phyloP scores from a whole-genome alignment of 1,284 basidiomycete species.

The Meira miltonrushii region DNA sequence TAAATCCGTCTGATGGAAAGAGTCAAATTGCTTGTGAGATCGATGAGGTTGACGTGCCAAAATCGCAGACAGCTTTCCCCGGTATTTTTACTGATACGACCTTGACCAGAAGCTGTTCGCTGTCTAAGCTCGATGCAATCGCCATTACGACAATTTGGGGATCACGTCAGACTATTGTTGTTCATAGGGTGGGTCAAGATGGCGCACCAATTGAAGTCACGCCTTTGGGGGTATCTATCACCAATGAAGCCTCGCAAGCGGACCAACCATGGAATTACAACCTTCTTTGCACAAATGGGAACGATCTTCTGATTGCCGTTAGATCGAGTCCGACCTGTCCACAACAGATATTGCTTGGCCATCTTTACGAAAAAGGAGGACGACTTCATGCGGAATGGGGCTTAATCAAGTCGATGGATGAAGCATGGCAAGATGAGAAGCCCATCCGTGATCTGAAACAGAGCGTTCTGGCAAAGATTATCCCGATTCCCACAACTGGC shows the following conservation, averaged over 20 bases:
- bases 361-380: background rate
- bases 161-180: slow-evolving; percentile 3
- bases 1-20: background rate
- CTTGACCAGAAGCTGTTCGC: slow-evolving; percentile 57
- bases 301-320: background rate
- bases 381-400: background rate
- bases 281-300: slow-evolving; percentile 5
- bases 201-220: background rate
- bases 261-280: slow-evolving; percentile 4
- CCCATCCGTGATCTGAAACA: too few relatives aligned
- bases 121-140: slow-evolving; percentile 51
- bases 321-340: background rate
- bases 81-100: slow-evolving; percentile 61
- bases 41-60: background rate
- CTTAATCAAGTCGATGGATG: background rate
- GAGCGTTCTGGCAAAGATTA: too few relatives aligned
- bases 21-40: slow-evolving; percentile 2
- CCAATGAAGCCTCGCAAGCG: background rate
- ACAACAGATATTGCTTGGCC: slow-evolving; percentile 4
- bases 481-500: too few relatives aligned
- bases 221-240: background rate
- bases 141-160: slow-evolving; percentile 59
- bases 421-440: slow-evolving; percentile 1
- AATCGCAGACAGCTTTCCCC: slow-evolving; percentile 46
- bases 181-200: background rate